phyloP scores from a whole-genome alignment of 2,329 filamentous ascomycete species.

The Sclerotinia minor region DNA sequence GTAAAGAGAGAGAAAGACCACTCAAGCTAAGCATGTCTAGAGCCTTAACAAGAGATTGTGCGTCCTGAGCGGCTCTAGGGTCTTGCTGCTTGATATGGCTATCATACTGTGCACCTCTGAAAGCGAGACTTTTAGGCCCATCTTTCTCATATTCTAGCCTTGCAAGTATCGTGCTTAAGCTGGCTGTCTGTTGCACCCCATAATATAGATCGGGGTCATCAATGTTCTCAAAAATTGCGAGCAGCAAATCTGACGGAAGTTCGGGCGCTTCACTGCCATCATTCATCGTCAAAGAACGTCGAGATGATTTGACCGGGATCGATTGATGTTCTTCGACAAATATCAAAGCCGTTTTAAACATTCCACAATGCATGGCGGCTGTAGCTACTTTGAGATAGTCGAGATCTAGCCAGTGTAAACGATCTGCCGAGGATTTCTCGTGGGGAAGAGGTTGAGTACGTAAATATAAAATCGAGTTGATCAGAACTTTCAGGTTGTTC shows the following conservation, averaged over 20 bases:
- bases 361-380: conserved; percentile 74
- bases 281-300: conserved; percentile 63
- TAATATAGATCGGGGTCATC: conserved; percentile 98
- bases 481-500: conserved; percentile 68
- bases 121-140: conserved; percentile 82
- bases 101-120: conserved; percentile 88
- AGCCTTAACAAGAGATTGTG: conserved; percentile 70
- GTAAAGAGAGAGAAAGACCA: conserved; percentile 78
- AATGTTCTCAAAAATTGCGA: conserved; percentile 85
- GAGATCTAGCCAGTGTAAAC: conserved; percentile 81
- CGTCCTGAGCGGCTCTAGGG: conserved; percentile 57
- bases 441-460: conserved; percentile 73
- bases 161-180: conserved; percentile 73
- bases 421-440: conserved; percentile 76
- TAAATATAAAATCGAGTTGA: conserved; percentile 84
- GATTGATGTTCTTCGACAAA: conserved; percentile 74
- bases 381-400: conserved; percentile 69
- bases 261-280: conserved; percentile 43
- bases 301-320: conserved; percentile 56
- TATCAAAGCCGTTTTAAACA: conserved; percentile 83
- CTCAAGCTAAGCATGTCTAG: conserved; percentile 80
- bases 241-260: conserved; percentile 66
- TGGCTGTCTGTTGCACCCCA: conserved; percentile 77
- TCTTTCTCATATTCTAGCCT: conserved; percentile 88
- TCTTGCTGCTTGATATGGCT: conserved; percentile 70